Evolutionary conservation across 2,329 filamentous ascomycete species (phyloP).

Genomic region (Graphilbum fragrans): DNA sequence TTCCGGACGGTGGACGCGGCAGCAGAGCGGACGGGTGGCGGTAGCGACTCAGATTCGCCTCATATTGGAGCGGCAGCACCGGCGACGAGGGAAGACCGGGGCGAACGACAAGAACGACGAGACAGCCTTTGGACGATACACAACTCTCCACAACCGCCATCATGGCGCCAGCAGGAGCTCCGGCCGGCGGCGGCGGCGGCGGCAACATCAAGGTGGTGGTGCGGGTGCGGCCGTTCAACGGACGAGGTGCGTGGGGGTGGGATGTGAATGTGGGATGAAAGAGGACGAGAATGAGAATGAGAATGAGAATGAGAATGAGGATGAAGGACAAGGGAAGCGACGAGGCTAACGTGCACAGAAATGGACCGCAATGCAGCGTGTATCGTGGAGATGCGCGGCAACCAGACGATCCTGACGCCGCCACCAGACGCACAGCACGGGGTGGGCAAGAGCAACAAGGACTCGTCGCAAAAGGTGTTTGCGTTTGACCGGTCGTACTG

Average conservation of each 20-base stretch:
- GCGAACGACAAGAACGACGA: no score
- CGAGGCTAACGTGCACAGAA: conserved; percentile 39
- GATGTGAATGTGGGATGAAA: no score
- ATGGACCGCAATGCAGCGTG: conserved; percentile 86
- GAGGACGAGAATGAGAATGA: background rate
- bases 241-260: conserved; percentile 59
- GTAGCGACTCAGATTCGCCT: no score
- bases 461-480: conserved; percentile 62
- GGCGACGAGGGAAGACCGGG: no score
- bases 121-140: no score
- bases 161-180: conserved; percentile 45
- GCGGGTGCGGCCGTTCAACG: conserved; percentile 89
- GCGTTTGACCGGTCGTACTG: conserved; percentile 98
- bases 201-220: conserved; percentile 99
- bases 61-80: no score
- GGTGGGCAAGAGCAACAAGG: conserved; percentile 54
- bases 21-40: no score
- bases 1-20: no score
- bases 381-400: conserved; percentile 91
- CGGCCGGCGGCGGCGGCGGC: conserved; percentile 44
- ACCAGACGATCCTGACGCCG: conserved; percentile 74
- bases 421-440: conserved; percentile 49
- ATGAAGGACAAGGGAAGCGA: background rate
- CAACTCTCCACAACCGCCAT: conserved; percentile 8
- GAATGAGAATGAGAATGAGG: background rate